These are phyloP conservation scores for Tuber brumale DNA, from an alignment of 495 filamentous ascomycete species.

Conservation along the genomic window DNA sequence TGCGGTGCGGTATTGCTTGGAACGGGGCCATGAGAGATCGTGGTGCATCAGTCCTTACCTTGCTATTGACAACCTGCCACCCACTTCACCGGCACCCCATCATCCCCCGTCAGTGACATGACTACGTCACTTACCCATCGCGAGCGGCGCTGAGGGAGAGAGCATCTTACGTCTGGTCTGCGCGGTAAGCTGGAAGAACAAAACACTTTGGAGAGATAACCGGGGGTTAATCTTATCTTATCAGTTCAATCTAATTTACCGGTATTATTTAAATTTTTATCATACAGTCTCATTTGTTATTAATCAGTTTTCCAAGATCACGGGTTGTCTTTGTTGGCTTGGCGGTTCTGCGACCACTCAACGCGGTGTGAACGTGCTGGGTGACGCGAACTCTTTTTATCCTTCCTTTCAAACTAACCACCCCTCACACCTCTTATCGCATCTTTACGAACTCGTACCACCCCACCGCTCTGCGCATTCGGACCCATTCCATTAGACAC, in stretches of 20 bases:
- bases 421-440: not conserved
- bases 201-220: not conserved
- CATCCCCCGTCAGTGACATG: too few species aligned
- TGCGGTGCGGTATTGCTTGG: too few species aligned
- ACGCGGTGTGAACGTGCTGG: not conserved
- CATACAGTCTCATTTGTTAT: not conserved
- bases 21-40: too few species aligned
- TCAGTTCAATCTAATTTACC: not conserved
- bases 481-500: not conserved
- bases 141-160: not conserved
- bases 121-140: too few species aligned
- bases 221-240: not conserved
- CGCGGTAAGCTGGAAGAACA: not conserved
- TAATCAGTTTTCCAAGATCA: not conserved
- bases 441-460: not conserved
- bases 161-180: not conserved
- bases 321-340: not conserved
- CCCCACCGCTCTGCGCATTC: not conserved
- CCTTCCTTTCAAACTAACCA: not conserved
- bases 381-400: not conserved
- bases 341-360: not conserved
- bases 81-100: too few species aligned
- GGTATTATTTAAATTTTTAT: too few species aligned
- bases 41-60: too few species aligned
- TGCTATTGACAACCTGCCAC: too few species aligned